These are phyloP conservation scores for Thuidium tamariscinum DNA, from an alignment of 225 moss, liverwort and hornwort species.

Conservation along the genomic window DNA sequence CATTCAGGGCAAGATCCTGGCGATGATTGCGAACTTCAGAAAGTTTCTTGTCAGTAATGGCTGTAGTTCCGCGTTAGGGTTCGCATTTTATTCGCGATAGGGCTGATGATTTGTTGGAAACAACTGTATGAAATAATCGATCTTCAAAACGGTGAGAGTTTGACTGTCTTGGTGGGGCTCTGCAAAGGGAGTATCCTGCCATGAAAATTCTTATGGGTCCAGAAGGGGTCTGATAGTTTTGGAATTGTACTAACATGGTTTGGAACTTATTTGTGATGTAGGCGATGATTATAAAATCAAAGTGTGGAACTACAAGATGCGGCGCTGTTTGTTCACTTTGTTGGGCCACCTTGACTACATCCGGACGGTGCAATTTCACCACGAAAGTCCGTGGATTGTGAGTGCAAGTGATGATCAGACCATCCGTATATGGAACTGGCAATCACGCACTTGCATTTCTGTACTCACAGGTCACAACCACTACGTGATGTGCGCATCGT, in stretches of 20 bases:
- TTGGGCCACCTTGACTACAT: slow-evolving; percentile 95
- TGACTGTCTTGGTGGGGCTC: not conserved
- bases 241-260: not conserved
- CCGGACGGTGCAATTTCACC: slow-evolving; percentile 95
- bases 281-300: slow-evolving; percentile 99
- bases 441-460: slow-evolving; percentile 95
- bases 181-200: not conserved
- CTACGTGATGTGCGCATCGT: slow-evolving; percentile 98
- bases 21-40: not conserved
- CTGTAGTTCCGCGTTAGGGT: not conserved
- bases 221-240: not conserved
- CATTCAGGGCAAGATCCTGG: not conserved
- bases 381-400: slow-evolving; percentile 97
- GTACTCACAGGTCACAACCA: slow-evolving; percentile 97
- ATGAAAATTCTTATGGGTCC: not conserved
- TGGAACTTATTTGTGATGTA: slow-evolving; percentile 6
- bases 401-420: slow-evolving; percentile 99
- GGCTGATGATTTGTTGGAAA: not conserved
- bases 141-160: not conserved
- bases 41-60: not conserved
- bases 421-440: slow-evolving; percentile 99
- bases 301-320: slow-evolving; percentile 99
- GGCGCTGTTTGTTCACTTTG: slow-evolving; percentile 87
- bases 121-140: not conserved
- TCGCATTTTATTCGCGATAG: not conserved